Evolutionary conservation across 2,329 filamentous ascomycete species (phyloP).

Genomic region (Immersiporthe knoxdaviesiana): DNA sequence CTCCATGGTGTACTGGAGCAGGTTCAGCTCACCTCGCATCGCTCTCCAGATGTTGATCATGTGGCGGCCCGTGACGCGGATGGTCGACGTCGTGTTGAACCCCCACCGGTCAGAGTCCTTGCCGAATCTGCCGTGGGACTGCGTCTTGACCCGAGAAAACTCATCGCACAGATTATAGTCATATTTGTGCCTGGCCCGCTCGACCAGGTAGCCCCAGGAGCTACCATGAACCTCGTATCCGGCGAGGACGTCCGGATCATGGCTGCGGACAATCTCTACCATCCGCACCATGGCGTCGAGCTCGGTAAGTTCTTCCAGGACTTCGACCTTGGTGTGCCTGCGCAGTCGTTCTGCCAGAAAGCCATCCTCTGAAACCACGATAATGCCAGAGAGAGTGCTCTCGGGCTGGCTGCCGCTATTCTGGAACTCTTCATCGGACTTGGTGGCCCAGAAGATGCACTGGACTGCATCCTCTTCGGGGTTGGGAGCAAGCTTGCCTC

Average conservation of each 20-base stretch:
- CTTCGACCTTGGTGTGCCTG: constrained; percentile 63
- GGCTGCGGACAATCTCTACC: constrained; percentile 79
- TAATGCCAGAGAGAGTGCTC: constrained; percentile 67
- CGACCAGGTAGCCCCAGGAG: constrained; percentile 95
- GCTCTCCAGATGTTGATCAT: constrained; percentile 98
- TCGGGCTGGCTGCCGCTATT: constrained; percentile 51
- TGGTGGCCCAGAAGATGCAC: constrained; percentile 88
- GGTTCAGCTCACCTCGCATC: constrained; percentile 88
- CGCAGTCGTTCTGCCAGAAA: constrained; percentile 63
- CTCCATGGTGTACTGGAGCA: constrained; percentile 95
- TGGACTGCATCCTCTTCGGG: constrained; percentile 88
- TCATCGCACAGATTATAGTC: constrained; percentile 91
- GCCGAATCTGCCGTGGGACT: constrained; percentile 81
- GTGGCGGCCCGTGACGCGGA: constrained; percentile 89
- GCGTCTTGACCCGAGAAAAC: constrained; percentile 83
- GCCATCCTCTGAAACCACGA: constrained; percentile 69
- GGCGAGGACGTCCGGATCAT: constrained; percentile 90
- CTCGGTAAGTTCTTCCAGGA: constrained; percentile 78
- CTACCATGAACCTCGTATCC: constrained; percentile 93
- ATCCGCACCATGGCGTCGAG: constrained; percentile 84
- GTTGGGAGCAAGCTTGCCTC: constrained; percentile 80
- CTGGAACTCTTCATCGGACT: constrained; percentile 69
- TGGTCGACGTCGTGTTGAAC: constrained; percentile 89
- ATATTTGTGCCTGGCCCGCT: constrained; percentile 82
- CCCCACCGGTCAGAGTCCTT: constrained; percentile 91